A percentile compares a stretch with the other conserved stretches of the same genome.
These are phyloP conservation scores for Globisporangium cystogenes DNA, from an alignment of 352 stramenopile genomes.

Conservation along the genomic window DNA sequence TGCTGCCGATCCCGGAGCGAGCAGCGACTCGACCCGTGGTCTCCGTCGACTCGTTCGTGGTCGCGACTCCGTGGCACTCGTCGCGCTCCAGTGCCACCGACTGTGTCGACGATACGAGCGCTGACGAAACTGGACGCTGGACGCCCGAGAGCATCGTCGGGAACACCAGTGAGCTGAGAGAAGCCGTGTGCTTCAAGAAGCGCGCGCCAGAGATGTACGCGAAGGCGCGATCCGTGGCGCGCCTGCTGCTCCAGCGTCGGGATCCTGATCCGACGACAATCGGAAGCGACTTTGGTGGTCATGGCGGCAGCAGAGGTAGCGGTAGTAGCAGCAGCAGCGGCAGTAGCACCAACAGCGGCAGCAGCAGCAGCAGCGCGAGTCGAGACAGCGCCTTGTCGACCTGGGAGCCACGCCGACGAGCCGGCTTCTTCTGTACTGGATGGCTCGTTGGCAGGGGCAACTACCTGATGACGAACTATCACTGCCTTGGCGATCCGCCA, in stretches of 20 bases:
- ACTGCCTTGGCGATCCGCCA: conserved; percentile 35
- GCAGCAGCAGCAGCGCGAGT: too few species aligned
- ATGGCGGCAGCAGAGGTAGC: too few species aligned
- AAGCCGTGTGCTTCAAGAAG: conserved; percentile 53
- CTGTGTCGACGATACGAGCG: not conserved
- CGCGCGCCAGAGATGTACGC: conserved; percentile 47
- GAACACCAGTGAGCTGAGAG: conserved; percentile 38
- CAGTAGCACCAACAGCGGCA: too few species aligned
- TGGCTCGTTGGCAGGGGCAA: conserved; percentile 55
- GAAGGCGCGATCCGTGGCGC: conserved; percentile 37
- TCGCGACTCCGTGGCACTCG: conserved; percentile 9
- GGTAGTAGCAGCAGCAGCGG: too few species aligned
- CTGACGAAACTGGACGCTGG: too few species aligned
- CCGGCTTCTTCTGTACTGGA: conserved; percentile 45
- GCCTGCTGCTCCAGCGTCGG: conserved; percentile 37
- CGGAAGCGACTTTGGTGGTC: too few species aligned
- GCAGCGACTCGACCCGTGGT: conserved; percentile 19
- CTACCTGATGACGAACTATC: conserved; percentile 64
- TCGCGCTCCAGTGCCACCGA: not conserved
- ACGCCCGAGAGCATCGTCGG: conserved; percentile 42
- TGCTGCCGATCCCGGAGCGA: conserved; percentile 24
- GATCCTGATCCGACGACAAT: not conserved
- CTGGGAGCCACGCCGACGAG: not conserved
- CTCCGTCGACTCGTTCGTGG: conserved; percentile 38
- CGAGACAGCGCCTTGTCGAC: not conserved